Evolutionary conservation across 2,329 filamentous ascomycete genomes (phyloP).

Genomic region (Ophiocordyceps australis): DNA sequence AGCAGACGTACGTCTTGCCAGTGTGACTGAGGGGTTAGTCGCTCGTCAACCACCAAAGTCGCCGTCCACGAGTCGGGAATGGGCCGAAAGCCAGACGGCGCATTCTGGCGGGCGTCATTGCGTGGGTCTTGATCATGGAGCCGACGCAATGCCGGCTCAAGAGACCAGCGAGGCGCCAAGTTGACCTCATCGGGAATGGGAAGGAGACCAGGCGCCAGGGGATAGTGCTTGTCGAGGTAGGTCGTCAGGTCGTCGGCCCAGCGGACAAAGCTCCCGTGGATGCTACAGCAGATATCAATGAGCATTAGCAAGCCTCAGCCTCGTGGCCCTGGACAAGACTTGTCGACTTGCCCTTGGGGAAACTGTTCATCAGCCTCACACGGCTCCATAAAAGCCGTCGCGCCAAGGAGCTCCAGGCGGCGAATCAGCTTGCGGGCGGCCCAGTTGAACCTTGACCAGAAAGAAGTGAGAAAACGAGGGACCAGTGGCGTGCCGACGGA

Average conservation of each 20-base stretch:
- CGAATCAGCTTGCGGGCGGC: conserved; percentile 77
- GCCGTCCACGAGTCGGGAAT: conserved; percentile 39
- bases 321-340: conserved; percentile 2
- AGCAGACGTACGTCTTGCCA: conserved; percentile 90
- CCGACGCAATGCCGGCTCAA: conserved; percentile 9
- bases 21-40: conserved; percentile 59
- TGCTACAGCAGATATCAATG: conserved; percentile 24
- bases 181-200: conserved; percentile 60
- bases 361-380: conserved; percentile 92
- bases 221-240: conserved; percentile 47
- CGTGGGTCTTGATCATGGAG: background rate
- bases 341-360: conserved; percentile 56
- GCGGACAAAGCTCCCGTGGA: conserved; percentile 64
- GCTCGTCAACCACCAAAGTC: conserved; percentile 43
- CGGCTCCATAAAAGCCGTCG: conserved; percentile 52
- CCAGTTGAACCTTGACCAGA: conserved; percentile 66
- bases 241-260: conserved; percentile 56
- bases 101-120: background rate
- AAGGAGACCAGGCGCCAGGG: conserved; percentile 44
- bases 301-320: background rate
- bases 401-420: conserved; percentile 68
- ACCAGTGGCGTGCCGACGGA: background rate
- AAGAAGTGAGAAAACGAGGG: no score
- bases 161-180: conserved; percentile 51
- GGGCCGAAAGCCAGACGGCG: conserved; percentile 23